Base-by-base conservation (phyloP, 164 flowering plant genomes). In the Liriodendron chinense region DNA sequence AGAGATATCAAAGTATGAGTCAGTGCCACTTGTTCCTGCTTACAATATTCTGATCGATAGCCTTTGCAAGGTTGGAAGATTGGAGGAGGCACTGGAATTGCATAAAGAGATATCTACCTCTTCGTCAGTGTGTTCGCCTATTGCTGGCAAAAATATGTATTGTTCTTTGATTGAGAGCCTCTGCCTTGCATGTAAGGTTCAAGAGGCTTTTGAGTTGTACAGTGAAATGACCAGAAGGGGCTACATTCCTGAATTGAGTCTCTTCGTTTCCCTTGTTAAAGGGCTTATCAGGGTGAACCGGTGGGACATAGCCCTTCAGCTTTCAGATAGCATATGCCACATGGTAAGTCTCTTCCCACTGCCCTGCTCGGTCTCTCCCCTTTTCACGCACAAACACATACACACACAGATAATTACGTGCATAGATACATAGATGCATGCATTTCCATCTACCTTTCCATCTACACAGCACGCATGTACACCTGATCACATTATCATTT, bases 281-380 rank as follows among this genome's bases (percentile, higher is more conserved):
- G 96, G 90, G 25, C 94, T 94, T 66, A 73, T 84, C 21, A 83
- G 64, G 69, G 81, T 82, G 57, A 79, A 84, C 80, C 86, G 84
- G 80, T 90, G 92, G 92, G 91, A 83, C 48, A 95, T 90, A 63
- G 98, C 93, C 1, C 89, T 94, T 72, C 86, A 79, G 72, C 86
- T 94, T 70, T 80, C 89, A 21, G 80, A 91, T 76, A 83, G 89
- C 86, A 63, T 90, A 74, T 89, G 88, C 76, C 84, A 78, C 72
- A 91, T 83, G 97, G 87, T 80, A 70, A 77, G 53, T 72, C 28
- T 47, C 67, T 43, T 43, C 26, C 21, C n/a, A 23, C 71, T 53
- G 23, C 47, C 43, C 28, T 49, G n/a, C 10, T 22, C 24, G 7
- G 43, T 34, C 43, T 34, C 43, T 13, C 62, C 62, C 62, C 16